Conservation (phyloP, 2,329 filamentous ascomycete species). For the Phialophora verrucosa region DNA sequence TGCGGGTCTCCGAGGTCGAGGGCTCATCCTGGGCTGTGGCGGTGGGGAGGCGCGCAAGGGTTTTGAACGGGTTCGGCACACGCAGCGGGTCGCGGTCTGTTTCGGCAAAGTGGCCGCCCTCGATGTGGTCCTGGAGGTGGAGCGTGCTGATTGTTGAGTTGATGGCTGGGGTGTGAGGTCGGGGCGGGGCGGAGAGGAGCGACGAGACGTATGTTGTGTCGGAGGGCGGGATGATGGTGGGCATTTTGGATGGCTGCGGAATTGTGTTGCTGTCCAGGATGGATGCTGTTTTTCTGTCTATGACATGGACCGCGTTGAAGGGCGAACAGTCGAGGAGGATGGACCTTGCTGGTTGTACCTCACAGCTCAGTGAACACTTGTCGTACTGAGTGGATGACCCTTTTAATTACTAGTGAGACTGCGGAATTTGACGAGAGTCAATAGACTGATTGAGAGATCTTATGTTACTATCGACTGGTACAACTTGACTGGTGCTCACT, state of each 20-base stretch:
- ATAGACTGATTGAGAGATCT: neutral
- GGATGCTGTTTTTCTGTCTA: neutral
- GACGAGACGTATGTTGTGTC: conserved; percentile 21
- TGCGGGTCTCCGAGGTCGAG: conserved; percentile 51
- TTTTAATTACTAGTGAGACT: neutral
- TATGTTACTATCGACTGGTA: neutral
- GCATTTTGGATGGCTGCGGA: neutral
- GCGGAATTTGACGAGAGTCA: neutral
- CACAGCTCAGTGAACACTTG: neutral
- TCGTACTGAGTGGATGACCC: neutral
- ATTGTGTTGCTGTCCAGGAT: neutral
- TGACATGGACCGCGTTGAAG: neutral
- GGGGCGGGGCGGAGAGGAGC: conserved; percentile 24
- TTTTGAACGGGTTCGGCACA: conserved; percentile 62
- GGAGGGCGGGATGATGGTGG: neutral
- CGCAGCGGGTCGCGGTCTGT: conserved; percentile 62
- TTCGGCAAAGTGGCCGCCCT: conserved; percentile 69
- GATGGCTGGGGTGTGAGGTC: conserved; percentile 45
- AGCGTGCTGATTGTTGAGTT: conserved; percentile 53
- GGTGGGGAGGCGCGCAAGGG: conserved; percentile 44
- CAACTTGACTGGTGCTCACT: neutral
- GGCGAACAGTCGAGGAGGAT: neutral
- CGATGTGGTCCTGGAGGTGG: conserved; percentile 61
- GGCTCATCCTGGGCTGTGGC: conserved; percentile 42
- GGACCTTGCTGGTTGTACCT: neutral